A percentile compares a stretch with the other conserved stretches of the same genome.
Evolutionary conservation across 1,284 basidiomycete genomes (phyloP).

Genomic region (Phellopilus nigrolimitatus): DNA sequence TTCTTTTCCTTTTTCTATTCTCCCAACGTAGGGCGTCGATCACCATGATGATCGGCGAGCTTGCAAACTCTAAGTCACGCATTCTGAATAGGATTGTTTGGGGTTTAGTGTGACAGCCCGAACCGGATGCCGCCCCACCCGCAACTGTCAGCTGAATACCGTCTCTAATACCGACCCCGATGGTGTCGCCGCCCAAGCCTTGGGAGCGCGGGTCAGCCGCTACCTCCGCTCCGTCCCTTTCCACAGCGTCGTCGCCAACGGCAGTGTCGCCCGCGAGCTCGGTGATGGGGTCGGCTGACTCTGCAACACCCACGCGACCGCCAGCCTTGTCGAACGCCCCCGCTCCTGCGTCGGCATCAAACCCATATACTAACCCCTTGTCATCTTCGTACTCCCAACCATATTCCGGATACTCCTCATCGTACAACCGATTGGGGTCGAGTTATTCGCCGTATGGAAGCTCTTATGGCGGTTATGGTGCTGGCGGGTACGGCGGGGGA

Average conservation of each 20-base stretch:
- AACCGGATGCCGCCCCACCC: background rate
- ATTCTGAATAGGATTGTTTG: too few relatives aligned
- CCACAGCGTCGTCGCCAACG: slow-evolving; percentile 27
- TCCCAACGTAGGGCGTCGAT: too few relatives aligned
- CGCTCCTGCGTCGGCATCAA: slow-evolving; percentile 23
- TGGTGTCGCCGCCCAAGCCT: slow-evolving; percentile 81
- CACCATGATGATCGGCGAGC: too few relatives aligned
- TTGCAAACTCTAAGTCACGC: too few relatives aligned
- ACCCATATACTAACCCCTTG: slow-evolving; percentile 20
- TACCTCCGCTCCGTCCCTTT: slow-evolving; percentile 29
- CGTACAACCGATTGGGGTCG: slow-evolving; percentile 24
- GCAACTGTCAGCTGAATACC: too few relatives aligned
- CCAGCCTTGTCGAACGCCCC: slow-evolving; percentile 33
- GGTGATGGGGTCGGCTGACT: slow-evolving; percentile 31
- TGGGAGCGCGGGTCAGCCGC: slow-evolving; percentile 62
- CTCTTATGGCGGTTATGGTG: slow-evolving; percentile 35
- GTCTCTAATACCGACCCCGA: slow-evolving; percentile 34
- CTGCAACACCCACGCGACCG: slow-evolving; percentile 44
- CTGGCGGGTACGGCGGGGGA: slow-evolving; percentile 39
- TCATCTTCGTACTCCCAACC: slow-evolving; percentile 32
- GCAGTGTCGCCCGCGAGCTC: slow-evolving; percentile 24
- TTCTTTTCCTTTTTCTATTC: too few relatives aligned
- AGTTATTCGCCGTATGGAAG: slow-evolving; percentile 33
- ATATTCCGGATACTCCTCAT: slow-evolving; percentile 36
- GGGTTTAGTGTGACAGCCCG: too few relatives aligned